These are phyloP conservation scores for Dictyostelium citrinum DNA, from an alignment of 78 protist genomes.

Conservation along the genomic window DNA sequence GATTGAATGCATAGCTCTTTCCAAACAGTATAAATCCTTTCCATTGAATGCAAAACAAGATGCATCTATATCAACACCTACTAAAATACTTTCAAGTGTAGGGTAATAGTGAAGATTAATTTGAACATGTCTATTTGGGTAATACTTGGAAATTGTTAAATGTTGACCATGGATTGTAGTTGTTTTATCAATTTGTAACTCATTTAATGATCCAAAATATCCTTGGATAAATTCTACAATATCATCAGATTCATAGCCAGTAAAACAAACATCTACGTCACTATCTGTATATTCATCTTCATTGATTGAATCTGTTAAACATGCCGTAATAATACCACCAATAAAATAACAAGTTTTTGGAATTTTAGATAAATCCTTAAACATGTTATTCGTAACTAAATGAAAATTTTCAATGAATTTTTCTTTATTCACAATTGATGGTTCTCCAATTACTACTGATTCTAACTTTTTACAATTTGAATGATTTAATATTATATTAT, in stretches of 20 bases:
- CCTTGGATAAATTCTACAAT: neutral
- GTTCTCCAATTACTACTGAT: neutral
- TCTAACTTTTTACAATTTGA: neutral
- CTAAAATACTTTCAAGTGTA: neutral
- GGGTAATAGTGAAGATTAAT: neutral
- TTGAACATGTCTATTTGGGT: constrained; percentile 38
- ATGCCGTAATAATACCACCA: constrained; percentile 22
- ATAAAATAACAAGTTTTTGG: neutral
- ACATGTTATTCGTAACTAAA: neutral
- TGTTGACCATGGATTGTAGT: neutral
- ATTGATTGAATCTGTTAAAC: neutral
- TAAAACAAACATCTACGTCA: neutral
- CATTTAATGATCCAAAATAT: neutral
- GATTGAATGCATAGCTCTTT: constrained; percentile 4
- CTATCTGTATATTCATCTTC: neutral
- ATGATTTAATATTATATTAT: neutral
- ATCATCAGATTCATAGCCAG: neutral
- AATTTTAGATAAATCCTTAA: neutral
- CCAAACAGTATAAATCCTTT: neutral
- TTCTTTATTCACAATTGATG: neutral
- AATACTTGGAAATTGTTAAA: neutral
- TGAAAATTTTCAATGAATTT: neutral
- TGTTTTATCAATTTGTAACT: neutral
- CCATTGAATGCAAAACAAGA: constrained; percentile 51
- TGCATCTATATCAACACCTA: constrained; percentile 42